A percentile compares a stretch with the other conserved stretches of the same genome.
These are phyloP conservation scores for Lotmaria passim DNA, from an alignment of 208 protist species.

Conservation along the genomic window DNA sequence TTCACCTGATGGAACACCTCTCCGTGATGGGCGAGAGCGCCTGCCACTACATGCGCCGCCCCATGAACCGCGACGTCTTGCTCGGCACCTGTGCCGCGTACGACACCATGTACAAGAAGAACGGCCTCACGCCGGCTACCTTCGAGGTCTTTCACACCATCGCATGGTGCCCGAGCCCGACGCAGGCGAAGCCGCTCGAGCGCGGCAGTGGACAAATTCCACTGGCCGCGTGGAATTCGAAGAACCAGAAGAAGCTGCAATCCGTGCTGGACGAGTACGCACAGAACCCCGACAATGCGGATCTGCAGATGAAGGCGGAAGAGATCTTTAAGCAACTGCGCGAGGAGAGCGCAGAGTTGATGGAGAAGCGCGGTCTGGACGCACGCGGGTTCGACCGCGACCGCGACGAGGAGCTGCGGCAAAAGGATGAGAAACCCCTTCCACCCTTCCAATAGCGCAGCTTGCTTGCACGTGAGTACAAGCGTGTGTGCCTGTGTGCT, in stretches of 20 bases:
- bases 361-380: slow-evolving; percentile 67
- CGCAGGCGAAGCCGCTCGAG: slow-evolving; percentile 83
- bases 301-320: slow-evolving; percentile 69
- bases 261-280: slow-evolving; percentile 82
- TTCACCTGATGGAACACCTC: slow-evolving; percentile 92
- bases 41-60: slow-evolving; percentile 73
- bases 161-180: slow-evolving; percentile 88
- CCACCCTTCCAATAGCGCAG: slow-evolving; percentile 71
- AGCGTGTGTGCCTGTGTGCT: slow-evolving; percentile 2
- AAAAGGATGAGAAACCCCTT: slow-evolving; percentile 65
- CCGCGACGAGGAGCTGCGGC: slow-evolving; percentile 55
- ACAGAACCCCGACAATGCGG: slow-evolving; percentile 79
- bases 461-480: not conserved
- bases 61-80: slow-evolving; percentile 75
- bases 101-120: slow-evolving; percentile 87
- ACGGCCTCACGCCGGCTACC: slow-evolving; percentile 85
- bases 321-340: slow-evolving; percentile 74
- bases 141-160: slow-evolving; percentile 93
- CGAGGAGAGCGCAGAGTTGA: slow-evolving; percentile 73
- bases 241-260: slow-evolving; percentile 73
- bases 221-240: slow-evolving; percentile 73
- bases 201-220: slow-evolving; percentile 81
- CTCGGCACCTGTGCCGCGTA: slow-evolving; percentile 79
- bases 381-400: slow-evolving; percentile 58
- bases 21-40: slow-evolving; percentile 88